Evolutionary conservation across 441 rosid genomes (phyloP).

Genomic region (Adansonia rubrostipa): DNA sequence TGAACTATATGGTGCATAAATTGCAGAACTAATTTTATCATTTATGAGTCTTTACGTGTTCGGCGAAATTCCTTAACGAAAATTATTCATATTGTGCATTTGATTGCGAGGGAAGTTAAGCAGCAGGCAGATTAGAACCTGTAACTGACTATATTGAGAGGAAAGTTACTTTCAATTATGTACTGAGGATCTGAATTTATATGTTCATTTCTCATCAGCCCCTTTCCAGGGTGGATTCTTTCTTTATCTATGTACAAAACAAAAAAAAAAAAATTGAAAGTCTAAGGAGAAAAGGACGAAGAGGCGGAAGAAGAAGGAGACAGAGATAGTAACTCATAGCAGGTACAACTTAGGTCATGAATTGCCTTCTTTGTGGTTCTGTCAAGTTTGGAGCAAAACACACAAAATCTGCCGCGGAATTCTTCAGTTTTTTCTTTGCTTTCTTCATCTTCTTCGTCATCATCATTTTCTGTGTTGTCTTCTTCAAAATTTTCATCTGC

Average conservation of each 20-base stretch:
- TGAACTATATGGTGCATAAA: background rate
- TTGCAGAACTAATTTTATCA: background rate
- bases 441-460: background rate
- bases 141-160: background rate
- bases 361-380: conserved; percentile 41
- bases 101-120: background rate
- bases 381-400: conserved; percentile 66
- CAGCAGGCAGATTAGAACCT: background rate
- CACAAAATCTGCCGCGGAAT: conserved; percentile 49
- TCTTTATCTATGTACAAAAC: conserved; percentile 38
- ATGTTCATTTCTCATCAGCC: conserved; percentile 20
- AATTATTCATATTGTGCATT: background rate
- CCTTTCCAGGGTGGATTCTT: conserved; percentile 23
- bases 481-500: conserved; percentile 35
- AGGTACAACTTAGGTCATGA: conserved; percentile 56
- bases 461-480: conserved; percentile 18
- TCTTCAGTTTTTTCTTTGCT: conserved; percentile 27
- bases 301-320: conserved; percentile 43
- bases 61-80: conserved; percentile 35
- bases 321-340: conserved; percentile 44
- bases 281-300: conserved; percentile 37
- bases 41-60: conserved; percentile 23
- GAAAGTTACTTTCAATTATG: conserved; percentile 13
- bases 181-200: conserved; percentile 7
- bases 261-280: background rate